A percentile compares a stretch with the other conserved stretches of the same genome.
These are phyloP conservation scores for Raddia guianensis DNA, from an alignment of 176 grass and related monocot genomes.

Conservation along the genomic window DNA sequence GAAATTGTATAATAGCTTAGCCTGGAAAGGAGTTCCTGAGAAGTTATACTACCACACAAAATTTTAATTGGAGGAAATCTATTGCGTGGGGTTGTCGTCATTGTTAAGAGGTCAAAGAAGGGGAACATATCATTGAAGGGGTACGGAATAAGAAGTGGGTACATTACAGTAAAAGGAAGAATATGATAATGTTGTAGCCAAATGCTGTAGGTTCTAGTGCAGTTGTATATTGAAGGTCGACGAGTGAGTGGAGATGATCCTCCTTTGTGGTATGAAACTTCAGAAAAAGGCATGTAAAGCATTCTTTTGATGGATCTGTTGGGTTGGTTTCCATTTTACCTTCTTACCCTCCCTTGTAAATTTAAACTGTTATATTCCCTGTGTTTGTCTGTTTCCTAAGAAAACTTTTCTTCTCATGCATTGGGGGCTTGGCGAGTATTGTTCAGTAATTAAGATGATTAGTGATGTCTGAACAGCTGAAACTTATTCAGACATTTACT, in stretches of 20 bases:
- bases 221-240: neutral
- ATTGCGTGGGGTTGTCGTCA: neutral
- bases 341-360: neutral
- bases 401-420: neutral
- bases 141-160: neutral
- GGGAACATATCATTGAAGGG: no score
- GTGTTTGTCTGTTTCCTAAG: neutral
- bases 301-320: neutral
- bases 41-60: neutral
- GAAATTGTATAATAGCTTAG: no score
- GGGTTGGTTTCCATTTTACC: neutral
- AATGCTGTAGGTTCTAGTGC: neutral
- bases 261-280: neutral
- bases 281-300: neutral
- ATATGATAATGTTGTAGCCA: neutral
- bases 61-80: neutral
- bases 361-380: neutral
- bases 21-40: neutral
- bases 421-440: neutral
- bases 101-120: neutral
- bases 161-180: neutral
- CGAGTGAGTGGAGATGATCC: neutral
- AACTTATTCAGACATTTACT: neutral
- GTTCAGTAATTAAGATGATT: neutral
- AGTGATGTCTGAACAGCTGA: neutral